A percentile compares a stretch with the other conserved stretches of the same genome.
phyloP scores from a whole-genome alignment of 371 early-diverging fungal species.

The Amoeboaphelidium protococcarum region DNA sequence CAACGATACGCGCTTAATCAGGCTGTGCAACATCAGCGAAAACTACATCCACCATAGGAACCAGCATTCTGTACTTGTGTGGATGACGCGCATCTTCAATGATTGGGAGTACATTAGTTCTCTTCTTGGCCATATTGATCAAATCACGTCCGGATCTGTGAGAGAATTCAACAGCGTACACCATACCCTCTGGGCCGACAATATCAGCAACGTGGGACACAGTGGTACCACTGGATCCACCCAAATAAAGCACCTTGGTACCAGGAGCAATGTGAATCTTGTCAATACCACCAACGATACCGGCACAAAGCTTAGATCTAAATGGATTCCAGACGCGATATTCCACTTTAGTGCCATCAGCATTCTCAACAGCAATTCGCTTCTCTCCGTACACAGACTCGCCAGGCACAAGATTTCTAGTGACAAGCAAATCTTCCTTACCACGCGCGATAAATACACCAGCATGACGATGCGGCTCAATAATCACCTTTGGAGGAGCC shows the following conservation, averaged over 20 bases:
- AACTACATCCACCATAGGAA: conserved; percentile 97
- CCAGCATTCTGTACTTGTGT: conserved; percentile 99
- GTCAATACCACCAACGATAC: conserved; percentile 96
- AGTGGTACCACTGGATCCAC: conserved; percentile 96
- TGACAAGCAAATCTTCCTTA: conserved; percentile 96
- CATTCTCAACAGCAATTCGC: conserved; percentile 76
- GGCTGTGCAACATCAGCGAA: conserved; percentile 99
- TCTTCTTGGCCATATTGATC: conserved; percentile 99
- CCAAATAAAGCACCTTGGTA: conserved; percentile 96
- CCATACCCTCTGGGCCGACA: conserved; percentile 91
- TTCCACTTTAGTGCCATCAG: conserved; percentile 90
- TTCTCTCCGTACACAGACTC: conserved; percentile 98
- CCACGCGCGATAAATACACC: conserved; percentile 93
- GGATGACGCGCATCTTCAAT: conserved; percentile 99
- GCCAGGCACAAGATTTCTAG: conserved; percentile 96
- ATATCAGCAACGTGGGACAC: conserved; percentile 99
- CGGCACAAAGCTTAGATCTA: conserved; percentile 98
- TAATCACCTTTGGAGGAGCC: conserved; percentile 71
- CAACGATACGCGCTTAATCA: conserved; percentile 99
- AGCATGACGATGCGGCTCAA: conserved; percentile 93
- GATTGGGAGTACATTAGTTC: conserved; percentile 99
- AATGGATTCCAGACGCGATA: conserved; percentile 99
- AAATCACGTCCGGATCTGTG: conserved; percentile 99
- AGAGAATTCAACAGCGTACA: conserved; percentile 99
- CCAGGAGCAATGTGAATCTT: conserved; percentile 91